Evolutionary conservation across 257 asterid species (phyloP).

Genomic region (Lycium barbarum): DNA sequence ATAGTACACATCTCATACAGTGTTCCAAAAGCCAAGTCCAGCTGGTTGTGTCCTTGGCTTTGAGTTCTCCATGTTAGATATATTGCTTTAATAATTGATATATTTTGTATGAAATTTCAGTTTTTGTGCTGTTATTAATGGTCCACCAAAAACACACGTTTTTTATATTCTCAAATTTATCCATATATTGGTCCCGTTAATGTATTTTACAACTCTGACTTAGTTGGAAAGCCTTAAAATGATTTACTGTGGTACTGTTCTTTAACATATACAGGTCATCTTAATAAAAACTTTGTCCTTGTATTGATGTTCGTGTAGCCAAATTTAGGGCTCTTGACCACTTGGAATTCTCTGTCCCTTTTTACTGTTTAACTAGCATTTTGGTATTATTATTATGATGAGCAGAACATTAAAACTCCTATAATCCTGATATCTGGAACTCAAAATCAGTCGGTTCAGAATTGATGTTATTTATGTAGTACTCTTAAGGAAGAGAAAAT

Average conservation of each 20-base stretch:
- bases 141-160: background rate
- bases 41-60: background rate
- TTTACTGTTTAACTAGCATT: too few relatives aligned
- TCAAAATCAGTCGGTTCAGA: too few relatives aligned
- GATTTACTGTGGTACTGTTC: background rate
- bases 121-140: too few relatives aligned
- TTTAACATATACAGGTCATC: background rate
- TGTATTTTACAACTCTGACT: background rate
- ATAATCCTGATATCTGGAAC: too few relatives aligned
- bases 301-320: too few relatives aligned
- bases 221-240: background rate
- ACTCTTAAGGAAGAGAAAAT: too few relatives aligned
- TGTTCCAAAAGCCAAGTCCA: background rate
- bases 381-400: too few relatives aligned
- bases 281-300: background rate
- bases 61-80: background rate
- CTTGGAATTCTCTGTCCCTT: too few relatives aligned
- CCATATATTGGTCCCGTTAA: background rate
- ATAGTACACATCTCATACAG: background rate
- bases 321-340: too few relatives aligned
- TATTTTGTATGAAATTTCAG: background rate
- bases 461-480: too few relatives aligned
- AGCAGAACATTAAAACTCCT: too few relatives aligned
- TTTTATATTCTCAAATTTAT: background rate
- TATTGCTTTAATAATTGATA: too few relatives aligned